Base-by-base conservation (phyloP, 2,329 filamentous ascomycete species). In the Aspergillus sclerotialis region DNA sequence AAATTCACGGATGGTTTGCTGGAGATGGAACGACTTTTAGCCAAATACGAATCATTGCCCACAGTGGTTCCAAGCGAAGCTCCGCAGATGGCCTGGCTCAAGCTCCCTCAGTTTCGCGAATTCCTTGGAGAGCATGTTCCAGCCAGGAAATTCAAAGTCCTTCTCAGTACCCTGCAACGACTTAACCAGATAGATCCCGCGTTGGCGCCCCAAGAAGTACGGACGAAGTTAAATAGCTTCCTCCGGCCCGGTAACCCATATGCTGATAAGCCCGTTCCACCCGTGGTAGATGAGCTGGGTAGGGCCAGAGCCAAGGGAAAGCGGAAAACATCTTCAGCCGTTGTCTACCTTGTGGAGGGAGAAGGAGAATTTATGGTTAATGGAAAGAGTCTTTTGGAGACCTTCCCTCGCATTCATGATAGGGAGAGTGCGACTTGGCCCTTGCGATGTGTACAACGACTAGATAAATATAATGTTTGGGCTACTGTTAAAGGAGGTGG, bases 391-490 rank as follows among this genome's bases (percentile, higher is more conserved):
- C 68, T 98, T 37, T 76, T 75, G 32, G 76, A 92, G 32, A 80
- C 78, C 14, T 98, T 98, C 60, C 84, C 81, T 21, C 80, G 92
- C 23, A 65, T 95, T 32, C 90, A 98, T 59, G 90, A 98, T 63
- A 80, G 92, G 28, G 92, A 96, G 69, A 95, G 87, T 56, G 90
- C 86, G 3, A 69, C 94, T 4, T 98, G 90, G 90, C 80, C 90
- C 6, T 65, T 98, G 53, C 87, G 89, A 53, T 75, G 79, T 32
- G 93, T 88, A 15, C 72, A 83, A 28, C 73, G 92, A 44, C 65
- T 94, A 45, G 88, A 94, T 70, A 96, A 95, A 64, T 98, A 98
- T 71, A 98, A 98, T 55, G 78, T 95, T 3, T 98, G 87, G 81
- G 89, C 82, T 34, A 65, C 84, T 32, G 85, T 88, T 3, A 73